These are phyloP conservation scores for Oryza meridionalis DNA, from an alignment of 176 grass and related monocot species.

Conservation along the genomic window DNA sequence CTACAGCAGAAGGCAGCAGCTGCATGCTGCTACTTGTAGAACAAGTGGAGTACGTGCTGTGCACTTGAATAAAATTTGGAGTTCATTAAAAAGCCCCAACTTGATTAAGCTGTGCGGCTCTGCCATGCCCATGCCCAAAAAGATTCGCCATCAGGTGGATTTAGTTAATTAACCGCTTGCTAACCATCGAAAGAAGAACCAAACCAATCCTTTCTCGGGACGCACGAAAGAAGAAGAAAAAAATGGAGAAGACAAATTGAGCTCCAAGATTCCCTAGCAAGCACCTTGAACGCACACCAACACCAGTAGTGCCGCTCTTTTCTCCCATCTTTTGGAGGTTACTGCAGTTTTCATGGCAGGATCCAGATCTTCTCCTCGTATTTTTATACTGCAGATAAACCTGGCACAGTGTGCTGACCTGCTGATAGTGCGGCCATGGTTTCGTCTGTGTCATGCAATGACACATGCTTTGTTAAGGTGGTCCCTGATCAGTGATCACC, in stretches of 20 bases:
- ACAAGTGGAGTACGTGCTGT: neutral
- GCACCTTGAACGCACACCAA: constrained; percentile 36
- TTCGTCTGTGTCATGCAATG: neutral
- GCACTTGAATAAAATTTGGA: neutral
- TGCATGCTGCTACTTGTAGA: neutral
- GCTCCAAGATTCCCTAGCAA: constrained; percentile 36
- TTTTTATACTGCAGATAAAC: neutral
- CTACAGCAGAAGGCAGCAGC: neutral
- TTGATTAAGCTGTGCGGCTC: constrained; percentile 19
- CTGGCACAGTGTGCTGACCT: neutral
- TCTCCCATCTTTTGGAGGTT: neutral
- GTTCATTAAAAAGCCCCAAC: neutral
- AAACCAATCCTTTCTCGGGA: constrained; percentile 39
- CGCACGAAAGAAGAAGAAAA: constrained; percentile 1
- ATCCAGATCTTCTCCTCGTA: constrained; percentile 39
- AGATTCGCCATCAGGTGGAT: constrained; percentile 54
- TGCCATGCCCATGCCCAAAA: constrained; percentile 28
- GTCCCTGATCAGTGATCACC: neutral
- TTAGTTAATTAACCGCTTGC: neutral
- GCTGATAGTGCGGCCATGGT: neutral
- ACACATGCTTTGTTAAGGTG: neutral
- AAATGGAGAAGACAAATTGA: neutral
- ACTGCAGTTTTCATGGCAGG: neutral
- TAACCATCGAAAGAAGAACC: constrained; percentile 28
- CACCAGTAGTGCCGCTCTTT: neutral